These are phyloP conservation scores for Fusarium armeniacum DNA, from an alignment of 2,329 filamentous ascomycete genomes.

Conservation along the genomic window DNA sequence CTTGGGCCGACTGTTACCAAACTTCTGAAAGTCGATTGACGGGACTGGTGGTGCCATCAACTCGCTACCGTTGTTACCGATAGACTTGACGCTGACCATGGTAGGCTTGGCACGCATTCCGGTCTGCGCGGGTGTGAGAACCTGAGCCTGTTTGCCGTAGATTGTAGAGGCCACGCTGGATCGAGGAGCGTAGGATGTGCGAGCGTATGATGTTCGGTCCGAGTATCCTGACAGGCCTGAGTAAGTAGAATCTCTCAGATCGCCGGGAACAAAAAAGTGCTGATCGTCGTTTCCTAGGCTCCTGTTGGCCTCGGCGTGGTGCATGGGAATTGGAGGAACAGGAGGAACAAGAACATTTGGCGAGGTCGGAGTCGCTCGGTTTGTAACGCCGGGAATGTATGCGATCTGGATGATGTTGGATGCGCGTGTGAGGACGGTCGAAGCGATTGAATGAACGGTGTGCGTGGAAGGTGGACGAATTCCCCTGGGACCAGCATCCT, in stretches of 20 bases:
- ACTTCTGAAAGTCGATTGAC: constrained; percentile 75
- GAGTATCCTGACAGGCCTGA: constrained; percentile 78
- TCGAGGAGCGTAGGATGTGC: constrained; percentile 70
- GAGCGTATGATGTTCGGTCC: constrained; percentile 73
- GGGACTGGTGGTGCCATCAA: constrained; percentile 78
- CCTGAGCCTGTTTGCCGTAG: constrained; percentile 90
- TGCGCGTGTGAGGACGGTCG: constrained; percentile 92
- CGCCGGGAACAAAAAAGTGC: constrained; percentile 93
- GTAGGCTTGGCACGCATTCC: constrained; percentile 90
- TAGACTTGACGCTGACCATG: constrained; percentile 90
- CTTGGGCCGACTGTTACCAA: constrained; percentile 63
- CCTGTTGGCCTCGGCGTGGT: constrained; percentile 62
- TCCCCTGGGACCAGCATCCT: constrained; percentile 60
- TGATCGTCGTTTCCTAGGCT: constrained; percentile 77
- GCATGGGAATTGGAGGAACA: constrained; percentile 88
- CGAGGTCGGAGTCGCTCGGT: constrained; percentile 87
- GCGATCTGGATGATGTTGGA: constrained; percentile 99
- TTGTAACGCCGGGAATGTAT: constrained; percentile 97
- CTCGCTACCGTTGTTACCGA: constrained; percentile 66
- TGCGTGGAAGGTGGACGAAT: constrained; percentile 80
- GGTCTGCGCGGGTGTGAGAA: constrained; percentile 86
- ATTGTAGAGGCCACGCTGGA: constrained; percentile 92
- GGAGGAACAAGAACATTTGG: constrained; percentile 87
- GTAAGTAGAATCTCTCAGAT: constrained; percentile 91
- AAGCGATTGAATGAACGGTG: constrained; percentile 92